A percentile compares a stretch with the other conserved stretches of the same genome.
Evolutionary conservation across 2,329 filamentous ascomycete genomes (phyloP).

Genomic region (Chaetomiaceae sp.): DNA sequence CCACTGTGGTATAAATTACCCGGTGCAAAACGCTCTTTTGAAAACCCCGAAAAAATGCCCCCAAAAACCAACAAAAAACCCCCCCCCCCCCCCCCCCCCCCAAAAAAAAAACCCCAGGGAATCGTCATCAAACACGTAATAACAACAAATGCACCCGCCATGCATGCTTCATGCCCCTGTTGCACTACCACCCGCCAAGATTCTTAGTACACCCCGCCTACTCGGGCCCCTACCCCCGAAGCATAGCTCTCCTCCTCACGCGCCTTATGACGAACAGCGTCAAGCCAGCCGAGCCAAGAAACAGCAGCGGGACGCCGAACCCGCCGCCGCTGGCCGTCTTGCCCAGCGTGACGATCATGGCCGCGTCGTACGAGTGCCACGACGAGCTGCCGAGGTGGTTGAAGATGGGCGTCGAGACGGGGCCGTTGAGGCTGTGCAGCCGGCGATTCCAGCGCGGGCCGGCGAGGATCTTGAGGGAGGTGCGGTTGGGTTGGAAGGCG

Average conservation of each 20-base stretch:
- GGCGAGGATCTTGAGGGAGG: constrained; percentile 33
- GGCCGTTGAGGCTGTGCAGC: constrained; percentile 37
- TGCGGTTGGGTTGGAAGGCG: constrained; percentile 31
- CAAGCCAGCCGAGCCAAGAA: neutral
- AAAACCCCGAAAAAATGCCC: too few relatives aligned
- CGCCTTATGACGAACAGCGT: constrained; percentile 3
- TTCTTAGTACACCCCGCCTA: too few relatives aligned
- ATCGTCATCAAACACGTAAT: too few relatives aligned
- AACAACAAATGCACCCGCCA: too few relatives aligned
- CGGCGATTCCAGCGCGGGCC: constrained; percentile 27
- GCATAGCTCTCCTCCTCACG: constrained; percentile 6
- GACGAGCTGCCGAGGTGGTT: constrained; percentile 39
- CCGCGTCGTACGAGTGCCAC: constrained; percentile 38
- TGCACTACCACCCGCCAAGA: too few relatives aligned
- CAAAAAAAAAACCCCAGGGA: too few relatives aligned
- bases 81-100: too few relatives aligned
- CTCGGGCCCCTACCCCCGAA: neutral
- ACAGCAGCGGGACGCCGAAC: constrained; percentile 11
- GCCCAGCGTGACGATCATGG: constrained; percentile 26
- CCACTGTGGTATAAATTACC: too few relatives aligned
- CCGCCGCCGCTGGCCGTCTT: constrained; percentile 10
- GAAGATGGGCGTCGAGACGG: constrained; percentile 37
- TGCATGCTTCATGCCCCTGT: too few relatives aligned
- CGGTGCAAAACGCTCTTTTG: too few relatives aligned
- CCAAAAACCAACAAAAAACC: too few relatives aligned